Base-by-base conservation (phyloP, 2,329 filamentous ascomycete species). In the Juglanconis sp. region DNA sequence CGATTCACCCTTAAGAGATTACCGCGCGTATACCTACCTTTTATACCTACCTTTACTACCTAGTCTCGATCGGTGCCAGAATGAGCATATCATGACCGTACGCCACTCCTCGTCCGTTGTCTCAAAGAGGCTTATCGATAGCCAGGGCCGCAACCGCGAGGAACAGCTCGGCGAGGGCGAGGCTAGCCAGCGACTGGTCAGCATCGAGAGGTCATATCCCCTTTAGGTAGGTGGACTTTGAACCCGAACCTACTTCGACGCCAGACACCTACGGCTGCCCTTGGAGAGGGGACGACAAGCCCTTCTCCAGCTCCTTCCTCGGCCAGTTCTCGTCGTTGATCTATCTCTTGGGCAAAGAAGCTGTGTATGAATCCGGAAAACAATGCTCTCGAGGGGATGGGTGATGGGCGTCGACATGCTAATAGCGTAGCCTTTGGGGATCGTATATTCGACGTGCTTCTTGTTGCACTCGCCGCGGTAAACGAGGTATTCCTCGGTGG, bases 261-360 rank as follows among this genome's bases (percentile, higher is more conserved):
- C 58, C 15, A 60, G 24, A n/a, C 53, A 60, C 31, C 38, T 50
- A 9, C 58, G 38, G 5, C 36, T 47, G 13, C 58, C 58, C 38
- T 53, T 60, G 1, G 58, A 52, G 13, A 60, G 57, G 3, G 58
- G 24, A 54, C 53, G 57, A 46, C 7, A 57, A 44, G 17, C 42
- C 53, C 47, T 13, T 60, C 53, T 60, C 58, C n/a, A 57, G 31
- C 30, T 56, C 58, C 47, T 60, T 56, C 17, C 54, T 36, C 17
- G 44, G 53, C 34, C 42, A 30, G 40, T 50, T 56, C 24, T 61
- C 50, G 8, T 55, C 62, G 17, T 59, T 59, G 13, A 67, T 42
- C 66, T 65, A 67, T 17, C 66, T 53, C 48, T 67, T 65, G 6
- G 66, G 65, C 11, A 32, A 35, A 60, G 66, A 68, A 24, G 24